These are phyloP conservation scores for Pistacia integerrima DNA, from an alignment of 345 rosid species.

Conservation along the genomic window DNA sequence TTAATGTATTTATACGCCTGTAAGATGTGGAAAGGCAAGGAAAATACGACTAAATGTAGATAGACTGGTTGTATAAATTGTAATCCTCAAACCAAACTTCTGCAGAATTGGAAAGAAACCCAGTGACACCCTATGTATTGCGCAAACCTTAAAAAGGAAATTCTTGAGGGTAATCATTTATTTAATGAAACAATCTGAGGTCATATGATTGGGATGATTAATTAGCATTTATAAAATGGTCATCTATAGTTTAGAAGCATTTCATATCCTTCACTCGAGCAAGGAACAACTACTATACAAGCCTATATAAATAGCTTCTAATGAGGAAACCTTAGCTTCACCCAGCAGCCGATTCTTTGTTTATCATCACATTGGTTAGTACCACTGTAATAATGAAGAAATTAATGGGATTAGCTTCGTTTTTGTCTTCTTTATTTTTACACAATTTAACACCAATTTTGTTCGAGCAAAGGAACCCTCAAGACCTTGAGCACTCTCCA, in stretches of 20 bases:
- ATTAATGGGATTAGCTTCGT: slow-evolving; percentile 23
- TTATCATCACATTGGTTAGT: not conserved
- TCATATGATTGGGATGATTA: slow-evolving; percentile 7
- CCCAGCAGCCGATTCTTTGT: slow-evolving; percentile 17
- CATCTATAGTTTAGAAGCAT: slow-evolving; percentile 2
- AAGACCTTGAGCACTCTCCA: slow-evolving; percentile 21
- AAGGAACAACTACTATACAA: too few species aligned
- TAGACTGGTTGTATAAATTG: not conserved
- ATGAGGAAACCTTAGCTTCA: slow-evolving; percentile 14
- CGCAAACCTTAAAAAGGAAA: too few species aligned
- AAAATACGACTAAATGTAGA: too few species aligned
- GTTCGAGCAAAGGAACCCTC: slow-evolving; percentile 27
- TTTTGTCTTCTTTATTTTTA: slow-evolving; percentile 27
- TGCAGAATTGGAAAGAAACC: not conserved
- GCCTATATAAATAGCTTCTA: too few species aligned
- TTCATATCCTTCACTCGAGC: slow-evolving; percentile 19
- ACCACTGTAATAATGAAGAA: slow-evolving; percentile 27
- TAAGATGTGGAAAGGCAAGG: not conserved
- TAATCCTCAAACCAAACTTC: not conserved
- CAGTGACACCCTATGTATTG: not conserved
- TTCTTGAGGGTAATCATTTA: not conserved
- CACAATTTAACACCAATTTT: not conserved
- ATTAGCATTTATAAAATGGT: not conserved
- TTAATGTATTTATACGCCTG: too few species aligned
- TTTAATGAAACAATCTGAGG: not conserved